These are phyloP conservation scores for Nigrospora sphaerica DNA, from an alignment of 2,329 filamentous ascomycete species.

Conservation along the genomic window DNA sequence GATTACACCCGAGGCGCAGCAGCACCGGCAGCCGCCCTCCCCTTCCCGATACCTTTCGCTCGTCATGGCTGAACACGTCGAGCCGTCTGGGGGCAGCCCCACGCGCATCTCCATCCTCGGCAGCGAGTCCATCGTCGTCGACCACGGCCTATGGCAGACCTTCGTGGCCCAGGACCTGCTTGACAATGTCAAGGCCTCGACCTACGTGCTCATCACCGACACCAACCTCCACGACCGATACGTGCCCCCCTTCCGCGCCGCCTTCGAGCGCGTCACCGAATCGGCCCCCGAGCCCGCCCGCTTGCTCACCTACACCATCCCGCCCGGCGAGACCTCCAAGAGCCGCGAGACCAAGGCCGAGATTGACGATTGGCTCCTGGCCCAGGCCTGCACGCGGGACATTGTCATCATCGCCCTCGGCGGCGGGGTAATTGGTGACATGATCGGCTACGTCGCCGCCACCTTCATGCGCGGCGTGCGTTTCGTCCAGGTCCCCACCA, in stretches of 20 bases:
- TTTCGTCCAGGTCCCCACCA: conserved; percentile 95
- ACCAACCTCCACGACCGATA: conserved; percentile 82
- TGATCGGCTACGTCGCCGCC: conserved; percentile 95
- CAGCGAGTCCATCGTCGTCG: conserved; percentile 83
- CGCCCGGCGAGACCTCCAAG: conserved; percentile 91
- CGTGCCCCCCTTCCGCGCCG: conserved; percentile 65
- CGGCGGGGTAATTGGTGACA: conserved; percentile 93
- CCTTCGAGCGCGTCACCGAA: conserved; percentile 48
- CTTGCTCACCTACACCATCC: conserved; percentile 71
- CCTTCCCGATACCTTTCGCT: background rate
- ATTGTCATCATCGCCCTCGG: conserved; percentile 92
- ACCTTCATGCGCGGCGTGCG: conserved; percentile 98
- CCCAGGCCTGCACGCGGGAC: conserved; percentile 86
- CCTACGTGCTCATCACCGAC: conserved; percentile 94
- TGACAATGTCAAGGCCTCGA: conserved; percentile 70
- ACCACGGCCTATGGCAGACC: conserved; percentile 81
- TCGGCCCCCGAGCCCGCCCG: conserved; percentile 22
- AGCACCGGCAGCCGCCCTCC: background rate
- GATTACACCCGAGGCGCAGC: no score
- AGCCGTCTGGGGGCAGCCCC: conserved; percentile 23
- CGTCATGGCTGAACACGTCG: conserved; percentile 1
- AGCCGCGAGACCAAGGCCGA: conserved; percentile 87
- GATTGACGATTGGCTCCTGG: conserved; percentile 96
- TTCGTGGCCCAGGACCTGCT: conserved; percentile 80
- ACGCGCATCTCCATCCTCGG: conserved; percentile 74